Conservation (phyloP, 495 filamentous ascomycete species). For the Neurospora sp. region DNA sequence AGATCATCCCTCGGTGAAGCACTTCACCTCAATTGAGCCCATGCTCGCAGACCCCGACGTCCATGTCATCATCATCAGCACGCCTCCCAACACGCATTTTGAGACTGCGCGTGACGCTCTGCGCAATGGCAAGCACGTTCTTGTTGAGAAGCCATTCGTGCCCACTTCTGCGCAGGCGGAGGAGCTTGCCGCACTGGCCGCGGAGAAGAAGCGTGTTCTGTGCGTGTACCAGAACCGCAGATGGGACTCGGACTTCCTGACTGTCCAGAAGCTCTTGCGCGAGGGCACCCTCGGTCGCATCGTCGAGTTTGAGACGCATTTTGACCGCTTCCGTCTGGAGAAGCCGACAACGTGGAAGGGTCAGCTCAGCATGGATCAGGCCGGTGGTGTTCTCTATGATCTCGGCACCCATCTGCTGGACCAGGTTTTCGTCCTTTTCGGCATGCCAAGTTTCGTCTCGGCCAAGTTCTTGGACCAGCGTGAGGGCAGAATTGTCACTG, state of each 20-base stretch:
- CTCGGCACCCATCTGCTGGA: constrained; percentile 78
- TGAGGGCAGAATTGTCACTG: constrained; percentile 27
- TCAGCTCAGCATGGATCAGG: constrained; percentile 45
- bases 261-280: constrained; percentile 52
- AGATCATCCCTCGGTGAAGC: constrained; percentile 58
- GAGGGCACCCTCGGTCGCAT: constrained; percentile 51
- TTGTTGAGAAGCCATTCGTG: constrained; percentile 87
- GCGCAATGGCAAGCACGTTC: constrained; percentile 67
- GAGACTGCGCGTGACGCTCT: constrained; percentile 54
- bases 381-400: constrained; percentile 69
- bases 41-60: constrained; percentile 56
- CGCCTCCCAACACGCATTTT: constrained; percentile 68
- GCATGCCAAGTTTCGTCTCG: constrained; percentile 58
- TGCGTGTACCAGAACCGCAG: constrained; percentile 87
- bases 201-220: constrained; percentile 49
- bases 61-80: constrained; percentile 67
- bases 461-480: constrained; percentile 61
- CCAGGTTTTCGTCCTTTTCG: constrained; percentile 71
- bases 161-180: constrained; percentile 62
- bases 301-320: constrained; percentile 70
- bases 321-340: constrained; percentile 64
- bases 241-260: constrained; percentile 79
- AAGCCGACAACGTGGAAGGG: constrained; percentile 61
- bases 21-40: constrained; percentile 50
- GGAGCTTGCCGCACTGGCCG: constrained; percentile 55